Conservation (phyloP, 306 rosid genomes). For the Vicia sativa region DNA sequence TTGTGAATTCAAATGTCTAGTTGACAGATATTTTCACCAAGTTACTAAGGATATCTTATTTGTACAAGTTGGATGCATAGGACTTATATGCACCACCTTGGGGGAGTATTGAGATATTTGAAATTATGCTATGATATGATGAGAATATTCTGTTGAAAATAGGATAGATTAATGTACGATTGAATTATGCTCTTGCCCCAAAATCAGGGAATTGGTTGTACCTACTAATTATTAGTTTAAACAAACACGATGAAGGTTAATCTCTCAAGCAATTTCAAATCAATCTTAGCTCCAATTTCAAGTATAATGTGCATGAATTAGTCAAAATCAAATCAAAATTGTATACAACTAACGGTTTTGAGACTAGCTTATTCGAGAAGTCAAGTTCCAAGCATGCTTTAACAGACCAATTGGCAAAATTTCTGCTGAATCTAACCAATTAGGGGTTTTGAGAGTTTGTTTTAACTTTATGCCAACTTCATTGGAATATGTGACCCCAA, state of each 20-base stretch:
- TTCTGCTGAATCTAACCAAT: constrained; percentile 9
- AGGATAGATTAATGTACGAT: not conserved
- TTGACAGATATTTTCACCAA: too few relatives aligned
- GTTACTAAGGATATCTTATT: too few relatives aligned
- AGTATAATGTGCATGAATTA: not conserved
- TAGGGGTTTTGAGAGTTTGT: constrained; percentile 5
- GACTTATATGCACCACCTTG: too few relatives aligned
- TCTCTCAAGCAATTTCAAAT: not conserved
- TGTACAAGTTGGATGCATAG: too few relatives aligned
- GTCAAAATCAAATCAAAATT: not conserved
- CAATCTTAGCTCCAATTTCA: not conserved
- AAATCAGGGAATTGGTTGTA: not conserved
- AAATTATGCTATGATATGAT: not conserved
- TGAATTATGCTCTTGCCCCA: not conserved
- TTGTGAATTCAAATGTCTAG: too few relatives aligned
- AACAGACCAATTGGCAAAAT: constrained; percentile 3
- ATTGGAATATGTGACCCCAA: too few relatives aligned
- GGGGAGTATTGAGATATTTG: not conserved
- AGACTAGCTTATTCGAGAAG: constrained; percentile 25
- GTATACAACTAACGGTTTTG: not conserved
- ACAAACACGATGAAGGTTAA: not conserved
- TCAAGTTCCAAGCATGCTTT: constrained; percentile 15
- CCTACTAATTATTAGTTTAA: not conserved
- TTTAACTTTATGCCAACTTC: too few relatives aligned
- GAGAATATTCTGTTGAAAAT: not conserved